Evolutionary conservation across 345 rosid genomes (phyloP).

Genomic region (Eucalyptus cloeziana): DNA sequence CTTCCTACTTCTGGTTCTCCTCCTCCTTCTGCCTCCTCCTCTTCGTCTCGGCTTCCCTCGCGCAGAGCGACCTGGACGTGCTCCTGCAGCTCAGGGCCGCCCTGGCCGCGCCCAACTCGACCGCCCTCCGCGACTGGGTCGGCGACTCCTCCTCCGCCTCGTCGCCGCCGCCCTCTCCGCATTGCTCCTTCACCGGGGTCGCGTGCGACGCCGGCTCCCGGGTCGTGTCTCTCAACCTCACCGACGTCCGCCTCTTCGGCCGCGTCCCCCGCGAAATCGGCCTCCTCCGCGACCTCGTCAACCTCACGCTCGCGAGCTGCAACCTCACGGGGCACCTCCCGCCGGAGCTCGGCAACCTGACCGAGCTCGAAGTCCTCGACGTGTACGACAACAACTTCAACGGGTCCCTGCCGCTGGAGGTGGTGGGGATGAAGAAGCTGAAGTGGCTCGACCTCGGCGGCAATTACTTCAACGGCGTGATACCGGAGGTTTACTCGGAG

Average conservation of each 20-base stretch:
- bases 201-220: slow-evolving; percentile 35
- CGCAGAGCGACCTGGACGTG: slow-evolving; percentile 36
- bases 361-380: slow-evolving; percentile 50
- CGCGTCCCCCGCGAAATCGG: slow-evolving; percentile 67
- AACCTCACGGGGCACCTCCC: slow-evolving; percentile 61
- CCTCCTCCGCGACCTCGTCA: slow-evolving; percentile 35
- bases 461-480: slow-evolving; percentile 59
- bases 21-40: slow-evolving; percentile 3
- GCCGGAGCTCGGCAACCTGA: slow-evolving; percentile 1
- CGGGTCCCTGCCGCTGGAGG: slow-evolving; percentile 42
- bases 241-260: slow-evolving; percentile 37
- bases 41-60: slow-evolving; percentile 5
- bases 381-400: slow-evolving; percentile 58
- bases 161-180: slow-evolving; percentile 28
- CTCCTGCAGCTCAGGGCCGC: slow-evolving; percentile 59
- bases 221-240: slow-evolving; percentile 51
- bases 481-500: slow-evolving; percentile 64
- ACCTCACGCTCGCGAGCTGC: slow-evolving; percentile 34
- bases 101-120: slow-evolving; percentile 33
- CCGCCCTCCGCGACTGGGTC: slow-evolving; percentile 66
- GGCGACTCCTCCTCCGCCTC: slow-evolving; percentile 17
- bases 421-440: slow-evolving; percentile 35
- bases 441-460: slow-evolving; percentile 58
- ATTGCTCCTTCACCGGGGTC: slow-evolving; percentile 85
- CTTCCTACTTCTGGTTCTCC: neutral